A percentile compares a stretch with the other conserved stretches of the same genome.
Evolutionary conservation across 257 asterid genomes (phyloP).

Genomic region (Salvia rosmarinus): DNA sequence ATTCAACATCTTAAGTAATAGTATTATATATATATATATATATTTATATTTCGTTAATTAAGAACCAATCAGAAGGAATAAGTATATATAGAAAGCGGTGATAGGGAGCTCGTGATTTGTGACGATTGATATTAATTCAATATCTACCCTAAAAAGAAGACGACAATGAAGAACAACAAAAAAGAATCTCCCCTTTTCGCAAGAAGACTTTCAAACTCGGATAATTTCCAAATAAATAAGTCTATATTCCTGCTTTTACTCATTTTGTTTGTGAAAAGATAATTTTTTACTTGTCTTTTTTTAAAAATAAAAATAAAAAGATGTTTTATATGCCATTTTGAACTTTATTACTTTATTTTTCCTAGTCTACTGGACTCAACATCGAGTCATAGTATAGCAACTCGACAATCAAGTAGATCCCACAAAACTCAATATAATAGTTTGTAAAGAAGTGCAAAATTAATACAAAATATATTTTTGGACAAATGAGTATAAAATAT

Average conservation of each 20-base stretch:
- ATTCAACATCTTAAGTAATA: too few species aligned
- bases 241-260: slow-evolving; percentile 1
- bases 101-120: not conserved
- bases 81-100: not conserved
- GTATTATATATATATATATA: too few species aligned
- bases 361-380: not conserved
- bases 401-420: not conserved
- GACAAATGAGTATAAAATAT: too few species aligned
- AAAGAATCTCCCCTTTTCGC: not conserved
- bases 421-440: too few species aligned
- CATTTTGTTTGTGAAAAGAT: not conserved
- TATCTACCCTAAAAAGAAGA: slow-evolving; percentile 1
- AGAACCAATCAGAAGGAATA: not conserved
- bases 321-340: not conserved
- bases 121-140: not conserved
- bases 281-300: not conserved
- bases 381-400: not conserved
- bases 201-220: not conserved
- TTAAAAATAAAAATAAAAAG: too few species aligned
- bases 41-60: too few species aligned
- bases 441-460: too few species aligned
- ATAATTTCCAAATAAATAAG: not conserved
- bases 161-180: not conserved
- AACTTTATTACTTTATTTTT: not conserved
- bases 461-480: too few species aligned